Percentiles rank a stretch among this genome's conserved stretches.
phyloP scores from a whole-genome alignment of 192 early-diverging fungal species.

The Coemansia sp. region DNA sequence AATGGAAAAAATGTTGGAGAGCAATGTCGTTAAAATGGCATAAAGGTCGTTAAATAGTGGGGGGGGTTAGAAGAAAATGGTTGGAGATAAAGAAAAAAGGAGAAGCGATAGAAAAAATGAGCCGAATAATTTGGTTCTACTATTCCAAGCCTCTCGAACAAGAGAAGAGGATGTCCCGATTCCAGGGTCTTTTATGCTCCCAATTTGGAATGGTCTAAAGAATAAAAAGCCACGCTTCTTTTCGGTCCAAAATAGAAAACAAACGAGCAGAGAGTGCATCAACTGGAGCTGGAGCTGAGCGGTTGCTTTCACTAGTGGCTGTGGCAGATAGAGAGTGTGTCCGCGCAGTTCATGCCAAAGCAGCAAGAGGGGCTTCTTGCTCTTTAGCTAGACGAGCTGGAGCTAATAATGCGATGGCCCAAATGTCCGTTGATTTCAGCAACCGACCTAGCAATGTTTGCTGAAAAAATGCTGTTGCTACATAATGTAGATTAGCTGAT shows the following conservation, averaged over 20 bases:
- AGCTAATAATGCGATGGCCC: no score
- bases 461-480: no score
- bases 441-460: no score
- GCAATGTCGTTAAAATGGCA: neutral
- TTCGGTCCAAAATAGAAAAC: neutral
- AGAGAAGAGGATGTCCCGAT: slow-evolving; percentile 2
- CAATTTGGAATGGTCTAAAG: neutral
- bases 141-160: neutral
- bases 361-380: no score
- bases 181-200: slow-evolving; percentile 7
- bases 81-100: neutral
- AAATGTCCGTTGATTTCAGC: no score
- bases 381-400: no score
- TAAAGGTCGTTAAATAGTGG: slow-evolving; percentile 1
- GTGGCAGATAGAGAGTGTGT: no score
- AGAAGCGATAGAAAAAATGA: neutral
- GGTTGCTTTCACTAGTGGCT: no score
- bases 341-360: no score
- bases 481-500: no score
- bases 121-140: neutral
- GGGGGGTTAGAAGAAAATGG: neutral
- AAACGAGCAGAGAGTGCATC: neutral
- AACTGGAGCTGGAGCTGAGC: no score
- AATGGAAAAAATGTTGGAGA: neutral
- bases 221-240: neutral